Base-by-base conservation (phyloP, 2,329 filamentous ascomycete genomes). In the Paraphoma sp. region DNA sequence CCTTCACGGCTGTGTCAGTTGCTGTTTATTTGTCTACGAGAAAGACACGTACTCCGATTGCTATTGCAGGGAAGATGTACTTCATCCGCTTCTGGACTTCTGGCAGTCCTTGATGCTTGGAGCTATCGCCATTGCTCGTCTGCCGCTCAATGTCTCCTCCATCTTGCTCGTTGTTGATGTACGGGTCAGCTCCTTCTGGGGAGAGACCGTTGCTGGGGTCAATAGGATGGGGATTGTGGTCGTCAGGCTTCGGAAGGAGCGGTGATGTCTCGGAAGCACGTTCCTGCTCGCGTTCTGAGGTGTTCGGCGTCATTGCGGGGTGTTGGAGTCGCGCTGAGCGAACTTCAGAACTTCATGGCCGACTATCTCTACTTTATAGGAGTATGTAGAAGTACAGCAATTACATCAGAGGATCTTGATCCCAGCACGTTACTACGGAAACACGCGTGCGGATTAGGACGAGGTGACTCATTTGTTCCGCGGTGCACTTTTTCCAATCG, bases 11-110 rank as follows among this genome's bases (percentile, higher is more conserved):
- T 51, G 46, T 33, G n/a, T 17, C 30, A 17, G 16, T 31, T 42
- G 46, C 6, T 40, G 23, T 30, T 7, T 44, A 23, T 38, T 4
- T 52, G 42, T 51, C 33, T 10, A 30, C 2, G 12, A 31, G 17
- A 44, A 12, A 18, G 7, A n/a, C 47, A 66, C 82, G 72, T 79
- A 87, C 84, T n/a, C 87, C 87, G 51, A 89, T 82, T 8, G 82
- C 84, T 45, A 89, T 75, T 1, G 87, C 86, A 2, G 87, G 87
- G 33, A 89, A 74, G 52, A 89, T 84, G 62, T 84, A 84, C 53
- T 81, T 81, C 70, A 89, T 73, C 49, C 77, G 76, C 63, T 80
- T 80, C 59, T 75, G 79, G 6, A 83, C 78, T 59, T 84, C 82
- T 0, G 81, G 78, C 53, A 81, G 67, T 4, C 81, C 82, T 59